phyloP scores from a whole-genome alignment of 208 protist genomes.

The Hexamita inflata region DNA sequence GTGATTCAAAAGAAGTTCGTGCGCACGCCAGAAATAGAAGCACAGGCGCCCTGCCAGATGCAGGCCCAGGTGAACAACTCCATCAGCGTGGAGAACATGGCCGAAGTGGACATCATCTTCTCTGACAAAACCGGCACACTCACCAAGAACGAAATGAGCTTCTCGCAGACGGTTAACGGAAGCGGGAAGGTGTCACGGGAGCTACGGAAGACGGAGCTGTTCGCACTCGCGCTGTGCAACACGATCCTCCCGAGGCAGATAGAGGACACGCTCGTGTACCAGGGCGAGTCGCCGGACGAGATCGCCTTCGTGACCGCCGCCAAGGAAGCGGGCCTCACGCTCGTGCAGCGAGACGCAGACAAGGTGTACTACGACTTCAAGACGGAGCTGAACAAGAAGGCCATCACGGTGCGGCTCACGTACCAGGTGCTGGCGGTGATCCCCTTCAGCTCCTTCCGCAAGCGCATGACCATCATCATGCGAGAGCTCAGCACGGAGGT shows the following conservation, averaged over 20 bases:
- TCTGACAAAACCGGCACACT: slow-evolving; percentile 93
- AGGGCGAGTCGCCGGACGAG: slow-evolving; percentile 71
- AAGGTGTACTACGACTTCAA: background rate
- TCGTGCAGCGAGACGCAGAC: background rate
- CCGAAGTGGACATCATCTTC: slow-evolving; percentile 84
- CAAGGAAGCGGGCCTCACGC: slow-evolving; percentile 54
- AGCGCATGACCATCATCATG: slow-evolving; percentile 4
- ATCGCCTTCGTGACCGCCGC: slow-evolving; percentile 77
- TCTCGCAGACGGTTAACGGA: slow-evolving; percentile 30
- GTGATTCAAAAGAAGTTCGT: too few relatives aligned
- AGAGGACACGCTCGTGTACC: too few relatives aligned
- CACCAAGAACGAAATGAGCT: slow-evolving; percentile 80
- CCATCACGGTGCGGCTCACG: too few relatives aligned
- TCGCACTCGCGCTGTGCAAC: too few relatives aligned
- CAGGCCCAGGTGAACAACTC: background rate
- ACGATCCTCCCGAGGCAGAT: too few relatives aligned
- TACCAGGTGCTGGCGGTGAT: too few relatives aligned
- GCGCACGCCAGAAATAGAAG: background rate
- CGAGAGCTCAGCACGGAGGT: too few relatives aligned
- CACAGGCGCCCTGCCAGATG: background rate
- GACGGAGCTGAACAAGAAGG: too few relatives aligned
- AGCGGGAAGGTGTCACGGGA: too few relatives aligned
- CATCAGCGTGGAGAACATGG: slow-evolving; percentile 67
- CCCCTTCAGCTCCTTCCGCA: slow-evolving; percentile 13
- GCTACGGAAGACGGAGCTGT: too few relatives aligned